Evolutionary conservation across 148 eudicot genomes (phyloP).

Genomic region (Rhododendron simsii): DNA sequence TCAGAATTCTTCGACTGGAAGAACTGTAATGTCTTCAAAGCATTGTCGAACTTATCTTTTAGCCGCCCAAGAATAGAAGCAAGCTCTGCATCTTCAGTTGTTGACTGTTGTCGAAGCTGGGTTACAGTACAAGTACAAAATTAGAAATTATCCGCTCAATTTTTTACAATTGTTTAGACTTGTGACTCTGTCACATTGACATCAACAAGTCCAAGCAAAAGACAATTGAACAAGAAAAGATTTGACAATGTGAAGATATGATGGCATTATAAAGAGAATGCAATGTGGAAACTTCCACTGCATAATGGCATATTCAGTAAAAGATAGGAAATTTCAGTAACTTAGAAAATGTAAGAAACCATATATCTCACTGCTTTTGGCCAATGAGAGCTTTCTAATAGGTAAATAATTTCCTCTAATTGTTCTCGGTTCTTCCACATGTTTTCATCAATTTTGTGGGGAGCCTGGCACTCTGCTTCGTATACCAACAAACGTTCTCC

Average conservation of each 20-base stretch:
- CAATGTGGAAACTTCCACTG: neutral
- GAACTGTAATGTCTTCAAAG: slow-evolving; percentile 48
- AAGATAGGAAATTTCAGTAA: neutral
- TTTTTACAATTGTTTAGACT: neutral
- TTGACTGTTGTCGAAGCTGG: slow-evolving; percentile 66
- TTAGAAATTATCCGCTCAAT: neutral
- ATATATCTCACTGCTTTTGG: slow-evolving; percentile 50
- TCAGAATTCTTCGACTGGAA: slow-evolving; percentile 80
- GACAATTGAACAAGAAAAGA: neutral
- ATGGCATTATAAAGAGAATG: neutral
- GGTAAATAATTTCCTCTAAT: slow-evolving; percentile 73
- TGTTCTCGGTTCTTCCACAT: slow-evolving; percentile 98
- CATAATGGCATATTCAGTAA: neutral
- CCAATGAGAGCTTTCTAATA: slow-evolving; percentile 70
- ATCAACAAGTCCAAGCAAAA: neutral
- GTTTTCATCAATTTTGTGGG: slow-evolving; percentile 93
- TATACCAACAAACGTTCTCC: slow-evolving; percentile 51
- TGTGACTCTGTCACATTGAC: neutral
- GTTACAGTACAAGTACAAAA: slow-evolving; percentile 11
- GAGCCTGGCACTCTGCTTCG: slow-evolving; percentile 66
- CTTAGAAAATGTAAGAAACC: neutral
- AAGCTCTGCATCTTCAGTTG: slow-evolving; percentile 57
- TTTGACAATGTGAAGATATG: neutral
- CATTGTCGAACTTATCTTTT: slow-evolving; percentile 54
- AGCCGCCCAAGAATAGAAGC: slow-evolving; percentile 45